A percentile compares a stretch with the other conserved stretches of the same genome.
These are phyloP conservation scores for Apostasia ramifera DNA, from an alignment of 106 monocot genomes.

Conservation along the genomic window DNA sequence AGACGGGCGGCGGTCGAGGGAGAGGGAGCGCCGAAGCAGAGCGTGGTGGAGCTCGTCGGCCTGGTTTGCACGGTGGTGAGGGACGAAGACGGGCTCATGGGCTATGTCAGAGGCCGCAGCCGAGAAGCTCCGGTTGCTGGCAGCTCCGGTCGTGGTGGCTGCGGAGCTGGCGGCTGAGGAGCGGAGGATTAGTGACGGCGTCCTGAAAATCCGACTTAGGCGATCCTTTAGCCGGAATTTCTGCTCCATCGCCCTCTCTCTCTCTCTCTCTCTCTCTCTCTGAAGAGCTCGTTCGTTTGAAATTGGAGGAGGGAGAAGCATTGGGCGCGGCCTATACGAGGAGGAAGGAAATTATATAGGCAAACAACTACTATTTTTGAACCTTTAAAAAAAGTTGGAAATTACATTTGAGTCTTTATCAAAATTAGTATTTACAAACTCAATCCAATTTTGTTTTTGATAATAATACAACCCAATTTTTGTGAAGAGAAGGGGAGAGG, in stretches of 20 bases:
- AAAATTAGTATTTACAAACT: no score
- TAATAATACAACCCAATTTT: no score
- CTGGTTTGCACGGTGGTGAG: background rate
- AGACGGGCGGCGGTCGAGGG: background rate
- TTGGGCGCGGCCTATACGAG: background rate
- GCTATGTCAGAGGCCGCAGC: background rate
- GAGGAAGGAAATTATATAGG: no score
- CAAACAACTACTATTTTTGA: no score
- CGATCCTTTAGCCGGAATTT: conserved; percentile 9
- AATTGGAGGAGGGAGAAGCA: background rate
- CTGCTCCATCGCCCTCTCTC: background rate
- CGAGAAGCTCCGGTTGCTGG: conserved; percentile 11
- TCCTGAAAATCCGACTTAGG: background rate
- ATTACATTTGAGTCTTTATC: no score
- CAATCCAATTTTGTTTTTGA: no score
- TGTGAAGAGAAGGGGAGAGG: no score
- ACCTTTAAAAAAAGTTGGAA: no score
- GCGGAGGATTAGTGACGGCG: conserved; percentile 2
- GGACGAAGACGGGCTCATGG: conserved; percentile 13
- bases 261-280: background rate
- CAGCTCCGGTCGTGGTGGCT: background rate
- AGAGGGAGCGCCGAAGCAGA: conserved; percentile 11
- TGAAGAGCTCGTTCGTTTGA: background rate
- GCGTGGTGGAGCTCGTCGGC: background rate
- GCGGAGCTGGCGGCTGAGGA: conserved; percentile 4